Evolutionary conservation across 768 basidiomycete species (phyloP).

Genomic region (Naganishia vaughanmartiniae): DNA sequence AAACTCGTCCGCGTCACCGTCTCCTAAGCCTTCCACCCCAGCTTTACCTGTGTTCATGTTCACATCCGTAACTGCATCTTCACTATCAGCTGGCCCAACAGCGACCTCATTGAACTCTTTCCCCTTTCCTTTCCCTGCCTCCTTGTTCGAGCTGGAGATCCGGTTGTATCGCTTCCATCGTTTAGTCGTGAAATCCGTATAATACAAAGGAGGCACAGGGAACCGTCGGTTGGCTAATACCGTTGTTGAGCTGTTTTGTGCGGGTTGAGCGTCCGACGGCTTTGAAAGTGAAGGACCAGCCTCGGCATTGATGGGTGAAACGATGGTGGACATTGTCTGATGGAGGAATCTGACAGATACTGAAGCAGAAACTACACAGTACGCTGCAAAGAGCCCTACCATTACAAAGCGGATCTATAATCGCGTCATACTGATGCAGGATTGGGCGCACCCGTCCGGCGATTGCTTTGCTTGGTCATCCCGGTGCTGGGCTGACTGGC

Average conservation of each 20-base stretch:
- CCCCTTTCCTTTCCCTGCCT: background rate
- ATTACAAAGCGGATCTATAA: background rate
- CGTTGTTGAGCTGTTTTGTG: background rate
- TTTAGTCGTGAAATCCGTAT: constrained; percentile 23
- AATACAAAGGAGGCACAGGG: constrained; percentile 28
- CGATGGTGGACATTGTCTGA: background rate
- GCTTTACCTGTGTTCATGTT: background rate
- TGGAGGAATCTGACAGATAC: background rate
- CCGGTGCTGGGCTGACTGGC: background rate
- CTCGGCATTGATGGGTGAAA: background rate
- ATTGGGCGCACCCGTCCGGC: background rate
- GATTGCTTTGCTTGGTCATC: background rate
- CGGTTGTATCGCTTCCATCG: constrained; percentile 23
- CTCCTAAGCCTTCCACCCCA: background rate
- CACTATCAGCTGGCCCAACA: background rate
- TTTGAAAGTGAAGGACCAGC: constrained; percentile 10
- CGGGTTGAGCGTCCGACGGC: constrained; percentile 3
- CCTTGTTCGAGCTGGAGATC: background rate
- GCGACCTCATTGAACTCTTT: background rate
- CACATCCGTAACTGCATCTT: background rate
- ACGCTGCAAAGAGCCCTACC: background rate
- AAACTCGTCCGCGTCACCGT: background rate
- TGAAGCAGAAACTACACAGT: background rate
- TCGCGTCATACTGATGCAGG: background rate
- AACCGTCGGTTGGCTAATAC: constrained; percentile 24